Percentiles rank a stretch among this genome's conserved stretches.
These are phyloP conservation scores for Aspergillus cavernicola DNA, from an alignment of 495 filamentous ascomycete genomes.

Conservation along the genomic window DNA sequence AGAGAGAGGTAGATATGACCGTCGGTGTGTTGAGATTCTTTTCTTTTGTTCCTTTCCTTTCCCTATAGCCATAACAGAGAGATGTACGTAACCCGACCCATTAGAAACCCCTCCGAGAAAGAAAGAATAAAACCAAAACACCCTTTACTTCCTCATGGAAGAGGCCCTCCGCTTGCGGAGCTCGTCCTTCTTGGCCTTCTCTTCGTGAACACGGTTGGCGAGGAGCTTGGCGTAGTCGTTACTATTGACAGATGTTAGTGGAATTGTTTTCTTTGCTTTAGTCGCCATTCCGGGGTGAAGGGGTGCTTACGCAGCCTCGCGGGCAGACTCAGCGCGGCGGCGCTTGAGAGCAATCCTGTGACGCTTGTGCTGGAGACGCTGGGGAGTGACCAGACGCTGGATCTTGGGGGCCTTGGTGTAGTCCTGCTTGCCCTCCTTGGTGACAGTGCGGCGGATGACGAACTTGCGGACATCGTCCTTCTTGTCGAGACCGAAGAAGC, in stretches of 20 bases:
- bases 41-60: conserved; percentile 23
- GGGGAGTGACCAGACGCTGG: conserved; percentile 97
- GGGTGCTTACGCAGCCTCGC: conserved; percentile 93
- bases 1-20: background rate
- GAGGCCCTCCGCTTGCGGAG: conserved; percentile 91
- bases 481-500: conserved; percentile 98
- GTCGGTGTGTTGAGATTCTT: conserved; percentile 6
- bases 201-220: conserved; percentile 91
- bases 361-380: conserved; percentile 99
- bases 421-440: conserved; percentile 90
- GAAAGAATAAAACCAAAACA: conserved; percentile 22
- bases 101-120: conserved; percentile 25
- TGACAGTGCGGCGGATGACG: conserved; percentile 98
- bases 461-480: conserved; percentile 99
- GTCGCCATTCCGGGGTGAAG: background rate
- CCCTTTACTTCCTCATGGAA: conserved; percentile 86
- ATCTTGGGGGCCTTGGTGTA: conserved; percentile 99
- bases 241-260: conserved; percentile 40
- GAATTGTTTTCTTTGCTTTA: background rate
- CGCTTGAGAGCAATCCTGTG: conserved; percentile 96
- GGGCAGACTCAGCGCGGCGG: conserved; percentile 86
- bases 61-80: conserved; percentile 27
- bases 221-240: conserved; percentile 93
- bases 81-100: conserved; percentile 36
- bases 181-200: conserved; percentile 87